Evolutionary conservation across 78 protist species (phyloP).

Genomic region (Tieghemostelium lacteum): DNA sequence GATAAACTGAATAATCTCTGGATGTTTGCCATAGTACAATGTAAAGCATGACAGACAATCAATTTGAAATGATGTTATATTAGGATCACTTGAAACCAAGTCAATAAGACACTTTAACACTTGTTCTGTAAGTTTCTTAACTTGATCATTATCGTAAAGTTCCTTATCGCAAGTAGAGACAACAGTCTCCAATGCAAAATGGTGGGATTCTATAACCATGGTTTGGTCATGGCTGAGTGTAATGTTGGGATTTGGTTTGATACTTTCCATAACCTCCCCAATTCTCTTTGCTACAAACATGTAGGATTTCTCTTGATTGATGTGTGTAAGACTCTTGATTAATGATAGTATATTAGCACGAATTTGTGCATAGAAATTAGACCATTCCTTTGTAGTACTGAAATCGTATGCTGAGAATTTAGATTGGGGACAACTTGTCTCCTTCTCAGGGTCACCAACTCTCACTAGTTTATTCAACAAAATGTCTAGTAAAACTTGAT

Average conservation of each 20-base stretch:
- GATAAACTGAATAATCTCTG: slow-evolving; percentile 32
- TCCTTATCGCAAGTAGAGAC: no score
- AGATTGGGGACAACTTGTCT: slow-evolving; percentile 10
- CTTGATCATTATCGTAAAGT: no score
- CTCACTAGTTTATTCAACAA: slow-evolving; percentile 14
- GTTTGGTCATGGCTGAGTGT: slow-evolving; percentile 66
- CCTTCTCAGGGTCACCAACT: slow-evolving; percentile 58
- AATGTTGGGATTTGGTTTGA: not conserved
- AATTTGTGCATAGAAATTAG: slow-evolving; percentile 28
- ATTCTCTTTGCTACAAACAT: not conserved
- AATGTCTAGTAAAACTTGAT: not conserved
- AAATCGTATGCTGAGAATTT: slow-evolving; percentile 45
- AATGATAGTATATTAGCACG: slow-evolving; percentile 10
- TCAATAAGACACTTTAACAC: slow-evolving; percentile 7
- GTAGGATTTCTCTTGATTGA: slow-evolving; percentile 10
- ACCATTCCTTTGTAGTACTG: slow-evolving; percentile 57
- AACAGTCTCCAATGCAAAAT: slow-evolving; percentile 11
- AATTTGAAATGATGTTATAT: slow-evolving; percentile 60
- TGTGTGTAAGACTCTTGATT: slow-evolving; percentile 11
- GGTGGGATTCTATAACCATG: slow-evolving; percentile 22
- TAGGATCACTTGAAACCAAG: slow-evolving; percentile 16
- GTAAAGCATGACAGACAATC: slow-evolving; percentile 35
- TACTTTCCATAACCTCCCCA: not conserved
- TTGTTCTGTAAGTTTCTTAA: slow-evolving; percentile 10
- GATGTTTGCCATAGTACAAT: slow-evolving; percentile 32